Evolutionary conservation across 2,329 filamentous ascomycete genomes (phyloP), one percentile per base, ranked within the genome.

Genomic region (Dactylellina cionopaga): DNA sequence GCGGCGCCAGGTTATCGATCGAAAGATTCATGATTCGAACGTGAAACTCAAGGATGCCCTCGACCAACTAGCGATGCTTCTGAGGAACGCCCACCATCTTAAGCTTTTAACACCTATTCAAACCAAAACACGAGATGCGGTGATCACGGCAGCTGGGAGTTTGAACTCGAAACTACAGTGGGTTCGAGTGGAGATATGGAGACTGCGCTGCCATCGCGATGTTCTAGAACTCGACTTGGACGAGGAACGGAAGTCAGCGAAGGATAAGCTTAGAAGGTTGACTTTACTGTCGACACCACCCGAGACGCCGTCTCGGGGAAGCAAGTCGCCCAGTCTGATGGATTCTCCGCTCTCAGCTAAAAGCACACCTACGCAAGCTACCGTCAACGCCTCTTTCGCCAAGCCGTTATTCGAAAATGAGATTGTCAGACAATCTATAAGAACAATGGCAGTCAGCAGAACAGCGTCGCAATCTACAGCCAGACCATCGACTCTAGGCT

Each of bases 131-230:
- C 86, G 95, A 71, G 94, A 98, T 71, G 87, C 92, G 69, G 86
- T 98, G 60, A 85, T 97, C n/a, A 84, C 90, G 75, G 90, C 92
- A 15, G 94, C 95, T 17, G 92, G 89, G 4, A 88, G 90, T 5
- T 89, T 96, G 81, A 89, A 93, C 63, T 92, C 92, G 2, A 92
- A 94, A 79, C 82, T 99, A 71, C 96, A 95, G 79, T 97, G 94
- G 94, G 89, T 90, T n/a, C 86, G 94, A 72, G 90, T 96, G 79
- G 92, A 96, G 75, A 95, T 97, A 17, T 97, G 93, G 92, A 90
- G 89, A 59, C 86, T 94, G 77, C 94, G 88, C 78, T 97, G 93
- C 75, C 93, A 99, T 80, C 89, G 90, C 41, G 94, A 97, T 77
- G 93, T 98, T 71, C 82, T 99, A 17, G 84, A 88, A 3, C 85